Evolutionary conservation across 495 filamentous ascomycete genomes (phyloP), one percentile per base, ranked within the genome.

Genomic region (Hypoxylon cercidicola): DNA sequence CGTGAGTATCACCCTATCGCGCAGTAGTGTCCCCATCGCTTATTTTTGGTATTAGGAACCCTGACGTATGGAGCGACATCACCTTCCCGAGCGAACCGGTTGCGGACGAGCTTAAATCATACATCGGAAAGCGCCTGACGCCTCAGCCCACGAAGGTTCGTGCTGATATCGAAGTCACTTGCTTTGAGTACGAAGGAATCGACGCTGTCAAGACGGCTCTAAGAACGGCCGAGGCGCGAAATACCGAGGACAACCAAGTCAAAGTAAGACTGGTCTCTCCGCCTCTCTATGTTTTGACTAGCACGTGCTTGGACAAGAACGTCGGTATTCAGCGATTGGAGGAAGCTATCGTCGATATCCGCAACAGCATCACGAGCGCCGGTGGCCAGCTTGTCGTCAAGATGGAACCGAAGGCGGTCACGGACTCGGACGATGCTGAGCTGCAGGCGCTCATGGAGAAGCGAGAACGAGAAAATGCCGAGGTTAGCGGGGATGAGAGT

Each of bases 371-470:
- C 75, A 82, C 84, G 61, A 79, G 74, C 13, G 83, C 88, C 1
- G 89, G 89, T 15, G 95, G 95, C 34, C 86, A 84, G 68, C 93
- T 93, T 69, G 84, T 89, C 28, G 89, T 96, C 53, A 93, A 91
- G 83, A 98, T 99, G 96, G 94, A 92, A 63, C 95, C 95, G 40
- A 98, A 98, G 87, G 95, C 95, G 13, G 96, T 98, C 59, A 98
- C 94, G 4, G 95, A 98, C 85, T 94, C 92, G 69, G 95, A 99
- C 73, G 95, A 99, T 78, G 95, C 94, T 20, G 93, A 97, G 73
- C 81, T 99, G 67, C 91, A 97, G 77, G 96, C 94, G 44, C 83
- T 99, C 59, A 99, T 99, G 95, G 95, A 98, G 82, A 98, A 97
- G 88, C 88, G 93, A 63, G 95, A 97, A 83, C 89, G 93, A 62